Evolutionary conservation across 2,329 filamentous ascomycete genomes (phyloP).

Genomic region (Ascomycota sp.): DNA sequence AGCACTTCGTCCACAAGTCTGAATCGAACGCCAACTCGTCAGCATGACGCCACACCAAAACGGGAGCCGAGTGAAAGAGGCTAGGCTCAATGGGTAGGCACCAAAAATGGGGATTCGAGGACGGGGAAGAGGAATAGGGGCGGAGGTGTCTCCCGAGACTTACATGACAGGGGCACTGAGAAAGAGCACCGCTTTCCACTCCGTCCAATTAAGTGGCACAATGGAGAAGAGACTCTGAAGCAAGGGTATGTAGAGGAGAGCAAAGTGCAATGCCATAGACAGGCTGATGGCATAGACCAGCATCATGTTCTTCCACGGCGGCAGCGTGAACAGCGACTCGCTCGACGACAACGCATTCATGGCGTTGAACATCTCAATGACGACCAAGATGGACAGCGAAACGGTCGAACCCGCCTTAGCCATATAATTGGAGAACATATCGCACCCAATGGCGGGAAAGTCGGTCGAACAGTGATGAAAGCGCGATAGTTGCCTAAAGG

Average conservation of each 20-base stretch:
- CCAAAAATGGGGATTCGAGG: too few species aligned
- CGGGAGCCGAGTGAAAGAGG: too few species aligned
- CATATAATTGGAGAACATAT: conserved; percentile 73
- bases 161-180: conserved; percentile 87
- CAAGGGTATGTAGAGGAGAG: conserved; percentile 75
- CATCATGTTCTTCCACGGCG: conserved; percentile 97
- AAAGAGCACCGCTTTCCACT: conserved; percentile 77
- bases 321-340: conserved; percentile 79
- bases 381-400: conserved; percentile 74
- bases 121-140: not conserved
- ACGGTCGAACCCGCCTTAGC: conserved; percentile 81
- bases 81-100: too few species aligned
- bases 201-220: conserved; percentile 57
- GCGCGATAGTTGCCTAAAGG: conserved; percentile 67
- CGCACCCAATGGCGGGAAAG: conserved; percentile 75
- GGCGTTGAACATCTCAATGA: conserved; percentile 98
- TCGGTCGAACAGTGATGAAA: conserved; percentile 80
- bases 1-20: conserved; percentile 66
- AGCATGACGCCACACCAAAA: too few species aligned
- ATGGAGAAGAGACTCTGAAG: conserved; percentile 80
- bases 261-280: conserved; percentile 89
- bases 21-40: not conserved
- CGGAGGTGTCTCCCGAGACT: conserved; percentile 17
- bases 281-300: conserved; percentile 82
- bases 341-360: conserved; percentile 94